phyloP scores from a whole-genome alignment of 495 filamentous ascomycete genomes.

The Friedmanniomyces endolithicus region DNA sequence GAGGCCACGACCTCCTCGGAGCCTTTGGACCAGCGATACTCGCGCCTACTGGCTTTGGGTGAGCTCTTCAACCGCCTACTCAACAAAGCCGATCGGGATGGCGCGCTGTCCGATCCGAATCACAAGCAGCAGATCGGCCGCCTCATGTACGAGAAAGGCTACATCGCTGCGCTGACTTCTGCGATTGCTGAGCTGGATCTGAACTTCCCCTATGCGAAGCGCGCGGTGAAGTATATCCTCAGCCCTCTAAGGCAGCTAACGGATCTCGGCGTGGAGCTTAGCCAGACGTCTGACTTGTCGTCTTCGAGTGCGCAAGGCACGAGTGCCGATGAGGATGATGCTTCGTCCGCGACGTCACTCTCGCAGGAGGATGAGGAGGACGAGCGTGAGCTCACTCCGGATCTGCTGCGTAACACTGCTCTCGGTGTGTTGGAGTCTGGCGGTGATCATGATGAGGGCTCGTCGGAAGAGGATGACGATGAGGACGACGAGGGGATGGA shows the following conservation, averaged over 20 bases:
- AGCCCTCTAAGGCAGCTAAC: constrained; percentile 78
- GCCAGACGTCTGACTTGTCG: constrained; percentile 60
- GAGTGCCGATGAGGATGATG: constrained; percentile 66
- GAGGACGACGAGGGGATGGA: constrained; percentile 50
- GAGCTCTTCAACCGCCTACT: constrained; percentile 92
- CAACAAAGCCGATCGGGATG: constrained; percentile 12
- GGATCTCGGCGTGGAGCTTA: constrained; percentile 71
- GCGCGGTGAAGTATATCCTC: constrained; percentile 90
- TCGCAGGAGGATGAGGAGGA: constrained; percentile 69
- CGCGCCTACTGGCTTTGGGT: constrained; percentile 67
- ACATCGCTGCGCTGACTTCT: constrained; percentile 72
- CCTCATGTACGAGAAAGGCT: constrained; percentile 97
- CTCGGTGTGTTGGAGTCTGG: constrained; percentile 73
- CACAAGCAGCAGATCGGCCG: constrained; percentile 69
- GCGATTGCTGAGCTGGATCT: constrained; percentile 94
- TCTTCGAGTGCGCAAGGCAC: constrained; percentile 51
- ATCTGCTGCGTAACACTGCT: constrained; percentile 91
- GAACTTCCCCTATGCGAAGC: constrained; percentile 83
- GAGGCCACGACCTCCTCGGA: constrained; percentile 72
- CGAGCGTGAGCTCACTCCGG: constrained; percentile 84
- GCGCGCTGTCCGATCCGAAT: background rate
- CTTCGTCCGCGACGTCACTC: constrained; percentile 77
- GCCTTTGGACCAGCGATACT: constrained; percentile 73
- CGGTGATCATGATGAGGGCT: constrained; percentile 64
- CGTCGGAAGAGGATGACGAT: constrained; percentile 56